Evolutionary conservation across 768 basidiomycete species (phyloP), one percentile per base, ranked within the genome.

Genomic region (Russula olivacea): DNA sequence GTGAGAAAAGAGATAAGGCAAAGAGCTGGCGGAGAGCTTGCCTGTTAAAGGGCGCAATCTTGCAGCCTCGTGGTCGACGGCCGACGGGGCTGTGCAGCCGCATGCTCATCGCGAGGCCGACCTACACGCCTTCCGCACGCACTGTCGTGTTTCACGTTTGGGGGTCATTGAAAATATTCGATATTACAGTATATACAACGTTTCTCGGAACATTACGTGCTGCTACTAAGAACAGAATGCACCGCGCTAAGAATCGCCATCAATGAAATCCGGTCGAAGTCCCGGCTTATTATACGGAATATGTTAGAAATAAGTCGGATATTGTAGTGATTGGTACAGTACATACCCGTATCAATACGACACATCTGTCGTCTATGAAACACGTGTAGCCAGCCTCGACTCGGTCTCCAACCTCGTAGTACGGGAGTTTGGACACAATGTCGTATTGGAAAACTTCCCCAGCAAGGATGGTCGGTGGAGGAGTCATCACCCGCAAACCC

Each of bases 71-170:
- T 23, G 23, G 49, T 17, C 40, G 15, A 36, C 36, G 12, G 8
- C 3, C 10, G 11, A 41, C 48, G 12, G 5, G 56, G 58, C 58
- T 49, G 53, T 59, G 63, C 63, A 49, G 17, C 38, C 58, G 45
- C 63, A 50, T 60, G 63, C 54, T 28, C 48, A 45, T 41, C 63
- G 48, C 54, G 58, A 64, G 63, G 63, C 48, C 21, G 12, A 14
- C 61, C 43, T 21, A 34, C 45, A n/a, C 17, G 40, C 43, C 36
- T n/a, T 48, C 34, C 21, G 10, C 54, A 49, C 28, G 47, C 61
- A 50, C 19, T 8, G 48, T 28, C 36, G n/a, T 23, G 52, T 61
- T 47, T 47, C 61, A 47, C 6, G 23, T 45, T 47, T 38, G 7
- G 50, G 50, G 41, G 55, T 38, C 21, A 47, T 47, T 43, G 6